Percentiles rank a stretch among this genome's conserved stretches.
Conservation (phyloP, 108 stramenopile genomes). For the Pelagomonas calceolata region DNA sequence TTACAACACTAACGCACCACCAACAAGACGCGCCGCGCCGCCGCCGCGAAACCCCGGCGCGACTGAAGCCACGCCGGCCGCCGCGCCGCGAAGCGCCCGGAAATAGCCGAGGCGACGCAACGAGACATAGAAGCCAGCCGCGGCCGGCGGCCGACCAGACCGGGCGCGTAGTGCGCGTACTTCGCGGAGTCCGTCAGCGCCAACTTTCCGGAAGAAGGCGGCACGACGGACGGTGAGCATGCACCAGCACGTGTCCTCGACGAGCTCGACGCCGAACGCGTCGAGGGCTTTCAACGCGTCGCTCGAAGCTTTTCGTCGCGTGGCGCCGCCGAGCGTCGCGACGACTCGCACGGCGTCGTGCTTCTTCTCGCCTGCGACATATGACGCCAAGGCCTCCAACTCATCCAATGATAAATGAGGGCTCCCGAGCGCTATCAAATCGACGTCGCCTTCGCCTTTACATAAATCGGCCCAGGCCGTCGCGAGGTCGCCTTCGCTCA, state of each 20-base stretch:
- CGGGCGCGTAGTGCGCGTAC: constrained; percentile 60
- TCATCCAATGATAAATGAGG: constrained; percentile 61
- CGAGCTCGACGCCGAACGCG: constrained; percentile 51
- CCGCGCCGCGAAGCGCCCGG: neutral
- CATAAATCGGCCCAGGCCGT: neutral
- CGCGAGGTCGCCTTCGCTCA: neutral
- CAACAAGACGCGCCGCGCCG: too few relatives aligned
- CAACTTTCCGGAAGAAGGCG: too few relatives aligned
- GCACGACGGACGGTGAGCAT: constrained; percentile 53
- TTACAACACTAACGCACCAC: too few relatives aligned
- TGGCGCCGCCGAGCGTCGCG: constrained; percentile 33
- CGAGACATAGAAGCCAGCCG: constrained; percentile 49
- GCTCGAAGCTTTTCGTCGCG: too few relatives aligned
- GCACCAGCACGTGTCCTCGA: constrained; percentile 81
- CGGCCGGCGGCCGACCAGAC: constrained; percentile 43
- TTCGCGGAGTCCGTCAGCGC: constrained; percentile 69
- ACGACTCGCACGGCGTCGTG: constrained; percentile 44
- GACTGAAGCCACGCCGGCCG: neutral
- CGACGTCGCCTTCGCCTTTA: constrained; percentile 17
- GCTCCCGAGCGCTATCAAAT: constrained; percentile 63
- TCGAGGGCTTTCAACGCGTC: constrained; percentile 30
- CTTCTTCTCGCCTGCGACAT: constrained; percentile 33
- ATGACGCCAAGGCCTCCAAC: constrained; percentile 30
- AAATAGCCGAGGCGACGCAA: constrained; percentile 54
- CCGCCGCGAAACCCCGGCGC: too few relatives aligned